Evolutionary conservation across 1,284 basidiomycete species (phyloP), one percentile per base, ranked within the genome.

Genomic region (Gomphus bonarii): DNA sequence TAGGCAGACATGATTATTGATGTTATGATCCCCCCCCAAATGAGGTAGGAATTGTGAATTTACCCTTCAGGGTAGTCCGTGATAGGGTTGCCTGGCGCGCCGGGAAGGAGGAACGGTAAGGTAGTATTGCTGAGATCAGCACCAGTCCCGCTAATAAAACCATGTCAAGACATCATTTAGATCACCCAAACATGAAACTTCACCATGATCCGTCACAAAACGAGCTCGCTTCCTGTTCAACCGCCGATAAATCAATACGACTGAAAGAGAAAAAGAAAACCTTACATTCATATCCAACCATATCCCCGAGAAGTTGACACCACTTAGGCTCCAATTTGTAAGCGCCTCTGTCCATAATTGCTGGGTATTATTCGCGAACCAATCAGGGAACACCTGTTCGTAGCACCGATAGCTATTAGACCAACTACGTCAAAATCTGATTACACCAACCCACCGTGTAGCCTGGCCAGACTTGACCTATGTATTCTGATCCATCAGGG

Each of bases 281-380:
- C 50, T n/a, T 46, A 52, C 57, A 55, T 86, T 85, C 82, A 88
- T 86, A 66, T 89, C 87, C 0, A 88, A 72, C 87, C 86, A 89
- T 54, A 88, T 78, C 3, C 84, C 84, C 38, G 79, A 79, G 63
- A 81, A 84, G 43, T 77, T 73, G 22, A 87, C 74, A 1, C 82
- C 82, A n/a, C 70, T 62, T 14, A 48, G 54, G 14, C 72, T 76
- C 81, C 82, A 86, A 65, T 87, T 86, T 43, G 56, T 63, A 59
- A 85, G 68, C 3, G 76, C 77, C 28, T 81, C 76, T 1, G 75
- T 77, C 82, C 82, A 85, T 72, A 77, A 83, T 18, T 68, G 58
- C 61, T 77, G 74, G 0, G 80, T 76, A 53, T 80, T 78, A 16
- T 76, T 69, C 38, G 75, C 73, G 63, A 87, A 85, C 84, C 84